phyloP scores from a whole-genome alignment of 1,139 yeast species.

The Candida sp. region DNA sequence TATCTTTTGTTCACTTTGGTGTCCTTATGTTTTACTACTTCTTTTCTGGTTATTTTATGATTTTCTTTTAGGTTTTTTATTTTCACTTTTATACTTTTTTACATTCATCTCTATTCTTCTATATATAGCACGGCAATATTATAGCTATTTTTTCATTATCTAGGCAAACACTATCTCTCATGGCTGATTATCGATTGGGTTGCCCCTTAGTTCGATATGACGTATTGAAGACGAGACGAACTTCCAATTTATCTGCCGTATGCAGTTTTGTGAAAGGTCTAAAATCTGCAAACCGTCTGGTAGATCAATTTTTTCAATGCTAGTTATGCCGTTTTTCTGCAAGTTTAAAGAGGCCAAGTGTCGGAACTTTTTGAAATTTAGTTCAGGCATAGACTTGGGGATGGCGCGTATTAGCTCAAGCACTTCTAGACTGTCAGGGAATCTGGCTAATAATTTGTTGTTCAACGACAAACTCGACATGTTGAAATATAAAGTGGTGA shows the following conservation, averaged over 20 bases:
- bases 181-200: background rate
- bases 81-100: background rate
- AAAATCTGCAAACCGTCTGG: background rate
- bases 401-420: conserved; percentile 1
- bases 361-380: background rate
- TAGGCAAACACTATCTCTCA: background rate
- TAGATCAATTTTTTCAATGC: background rate
- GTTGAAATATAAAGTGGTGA: conserved; percentile 3
- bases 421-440: conserved; percentile 1
- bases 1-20: background rate
- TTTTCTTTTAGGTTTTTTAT: background rate
- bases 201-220: background rate
- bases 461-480: conserved; percentile 1
- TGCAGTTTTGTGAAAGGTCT: conserved; percentile 5
- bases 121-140: conserved; percentile 5
- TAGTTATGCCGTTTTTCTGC: conserved; percentile 2
- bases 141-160: conserved; percentile 1
- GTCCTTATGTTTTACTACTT: background rate
- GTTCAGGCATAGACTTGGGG: background rate
- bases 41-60: background rate
- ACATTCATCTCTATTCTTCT: background rate
- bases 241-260: background rate
- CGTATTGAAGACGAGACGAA: background rate
- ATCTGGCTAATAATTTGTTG: conserved; percentile 1
- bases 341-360: background rate